phyloP scores from a whole-genome alignment of 371 early-diverging fungal species.

The Circinella minor region DNA sequence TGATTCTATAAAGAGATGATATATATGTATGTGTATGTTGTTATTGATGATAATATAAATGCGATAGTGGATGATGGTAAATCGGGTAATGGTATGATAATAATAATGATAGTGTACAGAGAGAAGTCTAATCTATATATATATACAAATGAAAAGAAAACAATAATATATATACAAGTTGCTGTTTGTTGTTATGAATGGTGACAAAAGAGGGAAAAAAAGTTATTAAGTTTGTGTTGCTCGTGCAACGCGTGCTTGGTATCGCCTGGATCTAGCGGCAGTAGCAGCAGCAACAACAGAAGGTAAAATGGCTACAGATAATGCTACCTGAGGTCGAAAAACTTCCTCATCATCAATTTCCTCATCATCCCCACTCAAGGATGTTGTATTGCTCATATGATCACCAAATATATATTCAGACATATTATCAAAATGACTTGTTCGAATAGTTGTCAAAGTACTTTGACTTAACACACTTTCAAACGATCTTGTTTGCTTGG shows the following conservation, averaged over 20 bases:
- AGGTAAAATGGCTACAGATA: constrained; percentile 6
- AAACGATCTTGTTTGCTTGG: neutral
- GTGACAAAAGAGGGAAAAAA: too few relatives aligned
- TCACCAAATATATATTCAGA: neutral
- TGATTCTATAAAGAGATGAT: too few relatives aligned
- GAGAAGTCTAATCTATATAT: too few relatives aligned
- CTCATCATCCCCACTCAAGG: neutral
- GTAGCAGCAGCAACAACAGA: constrained; percentile 14
- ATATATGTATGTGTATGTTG: too few relatives aligned
- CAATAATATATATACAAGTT: neutral
- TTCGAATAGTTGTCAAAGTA: neutral
- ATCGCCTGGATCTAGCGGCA: constrained; percentile 14
- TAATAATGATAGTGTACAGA: too few relatives aligned
- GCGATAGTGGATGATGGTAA: too few relatives aligned
- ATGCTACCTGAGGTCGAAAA: constrained; percentile 1
- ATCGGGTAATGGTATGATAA: too few relatives aligned
- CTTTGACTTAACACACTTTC: neutral
- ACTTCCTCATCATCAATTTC: constrained; percentile 1
- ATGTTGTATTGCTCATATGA: neutral
- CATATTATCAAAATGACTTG: neutral
- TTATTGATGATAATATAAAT: too few relatives aligned
- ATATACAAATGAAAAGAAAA: too few relatives aligned
- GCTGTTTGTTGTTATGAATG: too few relatives aligned
- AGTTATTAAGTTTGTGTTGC: neutral
- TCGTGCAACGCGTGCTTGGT: constrained; percentile 12